Base-by-base conservation (phyloP, 208 protist genomes). In the Crithidia fasciculata region DNA sequence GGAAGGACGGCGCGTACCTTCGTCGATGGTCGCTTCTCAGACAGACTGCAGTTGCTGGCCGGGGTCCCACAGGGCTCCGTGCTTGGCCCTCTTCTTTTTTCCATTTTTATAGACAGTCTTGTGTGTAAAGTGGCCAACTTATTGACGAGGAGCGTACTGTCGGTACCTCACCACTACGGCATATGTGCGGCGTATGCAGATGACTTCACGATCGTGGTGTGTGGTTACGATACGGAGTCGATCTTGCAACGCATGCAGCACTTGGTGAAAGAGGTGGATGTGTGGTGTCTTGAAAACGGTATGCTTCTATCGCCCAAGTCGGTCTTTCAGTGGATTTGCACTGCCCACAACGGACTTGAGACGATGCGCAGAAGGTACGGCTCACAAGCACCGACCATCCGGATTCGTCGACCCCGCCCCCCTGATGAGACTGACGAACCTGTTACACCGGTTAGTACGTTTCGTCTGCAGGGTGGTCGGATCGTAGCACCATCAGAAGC, bases 21-120 rank as follows among this genome's bases (percentile, higher is more conserved):
- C 13, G 54, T 58, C 8, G 54, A 5, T 8, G 19, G 15, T 58
- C 54, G 19, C 5, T 58, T 41, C 54, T 13, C 54, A 16, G 7
- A 16, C 15, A 28, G 28, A 28, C 28, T 28, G 28, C 28, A 28
- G 28, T 28, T 28, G 28, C 28, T 28, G 28, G 28, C 54, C 13
- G 54, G 54, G 54, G 54, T 58, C 5, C 54, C 54, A 5, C 54
- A 58, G 54, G 54, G 54, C 28, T 58, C 54, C 8, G 54, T 58
- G 8, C 54, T 58, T 13, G 54, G 54, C 28, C 54, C 54, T 40
- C 8, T 58, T 41, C 54, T 58, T 8, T 58, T 58, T 28, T 58
- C 19, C 5, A 6, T 28, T 6, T 58, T 58, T 40, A 58, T 58
- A 4, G 54, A 40, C 54, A 40, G 7, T 6, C 7, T 58, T 40